Base-by-base conservation (phyloP, 805 yeast genomes). In the Cyberlindnera saturnus region DNA sequence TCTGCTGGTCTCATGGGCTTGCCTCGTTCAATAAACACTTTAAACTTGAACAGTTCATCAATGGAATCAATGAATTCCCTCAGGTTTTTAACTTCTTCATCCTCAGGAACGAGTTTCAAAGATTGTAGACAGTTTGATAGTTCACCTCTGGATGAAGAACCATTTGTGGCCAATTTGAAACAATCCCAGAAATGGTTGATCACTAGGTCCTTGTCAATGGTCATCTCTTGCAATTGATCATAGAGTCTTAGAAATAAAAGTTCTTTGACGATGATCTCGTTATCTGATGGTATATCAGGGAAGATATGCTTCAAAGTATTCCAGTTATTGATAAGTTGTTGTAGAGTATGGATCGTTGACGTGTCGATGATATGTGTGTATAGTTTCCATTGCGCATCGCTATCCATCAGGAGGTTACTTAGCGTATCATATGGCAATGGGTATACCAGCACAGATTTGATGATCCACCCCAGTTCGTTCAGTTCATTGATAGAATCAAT, bases 131-230 rank as follows among this genome's bases (percentile, higher is more conserved):
- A 74, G 32, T 65, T 65, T 28, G 53, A 56, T 57, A 73, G 60
- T 17, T 66, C 67, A 5, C 73, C 73, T 41, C 70, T 56, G 4
- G 61, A 50, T 23, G 56, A 54, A 20, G 63, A 58, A 5, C 75
- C 72, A 49, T 66, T 71, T 1, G 74, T 53, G 0, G 77, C 74
- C 30, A 53, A 55, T 39, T 71, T 71, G 49, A 65, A 71, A 42
- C 66, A 67, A 30, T 61, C 59, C 68, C 75, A 67, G 42, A 71
- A 71, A 47, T 61, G 57, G 32, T 59, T 57, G 14, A 57, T 50
- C 7, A 65, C 43, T 1, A 56, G 38, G 2, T 39, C 37, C 33
- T 51, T 51, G 32, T 46, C 45, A 4, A 41, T 29, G 1, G 46
- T 16, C 6, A 42, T 38, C 10, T 52, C 44, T 6, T 42, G 36